phyloP scores from a whole-genome alignment of 2,329 filamentous ascomycete species.

The Rutstroemia sp. region DNA sequence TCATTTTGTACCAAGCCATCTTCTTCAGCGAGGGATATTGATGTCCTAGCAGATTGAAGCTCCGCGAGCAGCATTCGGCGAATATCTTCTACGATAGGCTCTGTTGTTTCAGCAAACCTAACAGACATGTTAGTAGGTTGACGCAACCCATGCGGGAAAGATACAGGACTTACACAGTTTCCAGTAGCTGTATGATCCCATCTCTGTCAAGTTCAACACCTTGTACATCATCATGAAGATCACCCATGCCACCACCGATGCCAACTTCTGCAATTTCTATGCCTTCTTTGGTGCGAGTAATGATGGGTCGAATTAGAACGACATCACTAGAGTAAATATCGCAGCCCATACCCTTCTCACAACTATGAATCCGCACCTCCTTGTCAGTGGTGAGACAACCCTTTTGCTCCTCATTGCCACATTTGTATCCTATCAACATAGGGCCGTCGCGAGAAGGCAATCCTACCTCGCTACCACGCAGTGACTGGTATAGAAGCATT shows the following conservation, averaged over 20 bases:
- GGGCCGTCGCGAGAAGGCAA: constrained; percentile 51
- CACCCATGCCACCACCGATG: constrained; percentile 70
- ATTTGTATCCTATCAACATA: constrained; percentile 63
- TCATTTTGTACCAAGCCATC: too few species aligned
- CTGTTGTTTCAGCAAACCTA: constrained; percentile 20
- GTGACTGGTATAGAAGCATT: constrained; percentile 60
- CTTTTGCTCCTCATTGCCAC: constrained; percentile 61
- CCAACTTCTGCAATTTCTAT: constrained; percentile 64
- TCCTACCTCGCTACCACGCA: constrained; percentile 37
- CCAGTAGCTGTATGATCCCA: not conserved
- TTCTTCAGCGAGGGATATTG: constrained; percentile 19
- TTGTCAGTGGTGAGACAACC: constrained; percentile 65
- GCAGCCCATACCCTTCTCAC: constrained; percentile 66
- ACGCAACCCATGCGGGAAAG: not conserved
- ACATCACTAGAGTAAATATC: constrained; percentile 41
- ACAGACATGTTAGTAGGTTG: not conserved
- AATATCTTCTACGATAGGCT: constrained; percentile 31
- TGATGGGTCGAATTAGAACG: constrained; percentile 72
- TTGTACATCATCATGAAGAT: constrained; percentile 43
- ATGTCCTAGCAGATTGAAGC: constrained; percentile 17
- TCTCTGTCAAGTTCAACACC: not conserved
- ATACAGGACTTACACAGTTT: not conserved
- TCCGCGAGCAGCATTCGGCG: constrained; percentile 19
- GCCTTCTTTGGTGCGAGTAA: constrained; percentile 55
- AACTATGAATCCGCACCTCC: constrained; percentile 70